These are phyloP conservation scores for Davidsoniella eucalypti DNA, from an alignment of 2,329 filamentous ascomycete genomes.

Conservation along the genomic window DNA sequence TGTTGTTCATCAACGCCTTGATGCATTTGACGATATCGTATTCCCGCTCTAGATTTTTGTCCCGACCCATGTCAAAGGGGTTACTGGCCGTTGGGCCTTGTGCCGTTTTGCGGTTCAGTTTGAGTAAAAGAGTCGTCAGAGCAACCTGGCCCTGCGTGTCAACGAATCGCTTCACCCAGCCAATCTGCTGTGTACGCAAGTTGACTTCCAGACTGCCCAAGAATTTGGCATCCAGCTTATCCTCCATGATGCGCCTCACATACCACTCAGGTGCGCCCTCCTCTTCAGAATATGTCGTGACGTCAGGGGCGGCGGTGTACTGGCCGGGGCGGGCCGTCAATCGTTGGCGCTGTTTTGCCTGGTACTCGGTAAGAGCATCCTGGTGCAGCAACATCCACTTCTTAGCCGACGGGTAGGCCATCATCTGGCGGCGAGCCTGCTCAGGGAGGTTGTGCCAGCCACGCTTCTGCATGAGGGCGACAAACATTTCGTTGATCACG, in stretches of 20 bases:
- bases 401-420: constrained; percentile 82
- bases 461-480: constrained; percentile 89
- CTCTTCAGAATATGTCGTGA: constrained; percentile 70
- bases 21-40: constrained; percentile 97
- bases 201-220: constrained; percentile 89
- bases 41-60: constrained; percentile 76
- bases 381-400: constrained; percentile 97
- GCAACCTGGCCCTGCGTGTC: constrained; percentile 96
- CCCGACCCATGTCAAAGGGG: constrained; percentile 40
- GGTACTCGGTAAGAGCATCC: constrained; percentile 81
- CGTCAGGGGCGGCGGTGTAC: constrained; percentile 45
- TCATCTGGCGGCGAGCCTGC: constrained; percentile 86
- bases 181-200: constrained; percentile 87
- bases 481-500: constrained; percentile 78
- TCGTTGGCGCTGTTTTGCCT: constrained; percentile 82
- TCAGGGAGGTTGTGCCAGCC: constrained; percentile 96
- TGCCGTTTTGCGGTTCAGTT: constrained; percentile 78
- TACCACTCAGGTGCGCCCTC: constrained; percentile 98
- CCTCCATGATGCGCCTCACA: constrained; percentile 91
- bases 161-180: constrained; percentile 91
- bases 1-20: constrained; percentile 98
- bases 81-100: constrained; percentile 29
- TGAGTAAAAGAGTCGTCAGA: constrained; percentile 79
- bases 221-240: constrained; percentile 79
- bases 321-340: constrained; percentile 57